Base-by-base conservation (phyloP, 768 basidiomycete species). In the Harrya chromipes region DNA sequence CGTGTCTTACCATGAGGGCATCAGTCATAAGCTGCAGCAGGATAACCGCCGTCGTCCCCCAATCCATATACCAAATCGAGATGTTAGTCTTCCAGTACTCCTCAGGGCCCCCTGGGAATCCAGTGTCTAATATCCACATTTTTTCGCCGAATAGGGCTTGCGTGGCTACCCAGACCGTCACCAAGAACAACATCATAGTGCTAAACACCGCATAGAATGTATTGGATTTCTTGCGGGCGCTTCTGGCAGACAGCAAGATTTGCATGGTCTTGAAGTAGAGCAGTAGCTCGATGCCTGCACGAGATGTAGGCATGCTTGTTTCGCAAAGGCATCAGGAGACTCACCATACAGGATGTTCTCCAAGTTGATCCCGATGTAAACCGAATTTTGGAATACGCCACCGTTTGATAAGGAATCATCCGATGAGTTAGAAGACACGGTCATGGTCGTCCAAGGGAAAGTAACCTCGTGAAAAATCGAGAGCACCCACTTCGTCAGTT, bases 11-110 rank as follows among this genome's bases (percentile, higher is more conserved):
- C 60, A 62, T 59, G 8, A 60, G 50, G 2, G 54, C 74, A 23
- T 74, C 71, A 4, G 65, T 65, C 51, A 74, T 54, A 35, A 73
- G 63, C 3, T 73, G 70, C 21, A 70, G 48, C 13, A 64, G 9
- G 42, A 70, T 47, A 16, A 62, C 49, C 2, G 60, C 47, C 0
- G 52, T 52, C 17, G 58, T 60, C 2, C 65, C 68, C 41, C 67
- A 54, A 2, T 62, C 63, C 45, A 54, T 36, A 40, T 66, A 68
- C 61, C 70, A 69, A 9, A 44, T 46, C 3, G 60, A 55, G 17
- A 58, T 49, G 35, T 69, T 35, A 5, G 56, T 36, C 10, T 29
- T 40, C 38, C 69, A 60, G 47, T 72, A 76, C 3, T 53, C 64
- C 4, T 54, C 48, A 14, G 64, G 61, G 2, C 74, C 74, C 0